A percentile compares a stretch with the other conserved stretches of the same genome.
These are phyloP conservation scores for Collybiopsis confluens DNA, from an alignment of 768 basidiomycete species.

Conservation along the genomic window DNA sequence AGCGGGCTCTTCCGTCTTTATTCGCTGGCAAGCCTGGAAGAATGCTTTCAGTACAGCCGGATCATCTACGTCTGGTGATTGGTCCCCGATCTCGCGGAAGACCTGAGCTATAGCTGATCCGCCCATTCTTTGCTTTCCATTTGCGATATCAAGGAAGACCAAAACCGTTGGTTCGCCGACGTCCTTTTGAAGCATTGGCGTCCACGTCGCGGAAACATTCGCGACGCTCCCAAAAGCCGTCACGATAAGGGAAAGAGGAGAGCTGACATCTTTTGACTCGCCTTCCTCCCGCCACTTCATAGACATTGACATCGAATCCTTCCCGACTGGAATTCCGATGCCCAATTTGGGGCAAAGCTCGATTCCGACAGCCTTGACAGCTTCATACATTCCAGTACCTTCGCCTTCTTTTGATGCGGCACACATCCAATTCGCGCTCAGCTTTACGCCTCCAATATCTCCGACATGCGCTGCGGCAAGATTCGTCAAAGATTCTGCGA, in stretches of 20 bases:
- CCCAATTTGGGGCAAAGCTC: conserved; percentile 92
- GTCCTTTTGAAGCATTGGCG: conserved; percentile 76
- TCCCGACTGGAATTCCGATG: conserved; percentile 95
- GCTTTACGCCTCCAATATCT: conserved; percentile 71
- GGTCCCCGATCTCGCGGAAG: conserved; percentile 86
- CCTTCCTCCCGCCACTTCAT: conserved; percentile 82
- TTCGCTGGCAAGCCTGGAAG: conserved; percentile 69
- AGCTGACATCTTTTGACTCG: conserved; percentile 75
- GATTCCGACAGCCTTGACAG: conserved; percentile 86
- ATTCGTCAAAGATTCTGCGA: conserved; percentile 92
- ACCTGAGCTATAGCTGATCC: conserved; percentile 96
- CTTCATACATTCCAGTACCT: conserved; percentile 85
- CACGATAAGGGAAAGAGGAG: conserved; percentile 89
- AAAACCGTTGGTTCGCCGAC: conserved; percentile 62
- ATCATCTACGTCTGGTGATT: conserved; percentile 84
- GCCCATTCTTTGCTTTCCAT: conserved; percentile 78
- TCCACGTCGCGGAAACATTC: conserved; percentile 84
- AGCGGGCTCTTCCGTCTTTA: conserved; percentile 52
- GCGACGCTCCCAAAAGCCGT: conserved; percentile 91
- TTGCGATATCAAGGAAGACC: conserved; percentile 85
- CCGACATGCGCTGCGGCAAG: conserved; percentile 76
- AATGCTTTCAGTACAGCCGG: conserved; percentile 75
- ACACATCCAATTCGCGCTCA: conserved; percentile 99
- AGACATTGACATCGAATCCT: conserved; percentile 99
- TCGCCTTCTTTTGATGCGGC: conserved; percentile 88